Evolutionary conservation across 2,329 filamentous ascomycete genomes (phyloP).

Genomic region (Neonectria sp.): DNA sequence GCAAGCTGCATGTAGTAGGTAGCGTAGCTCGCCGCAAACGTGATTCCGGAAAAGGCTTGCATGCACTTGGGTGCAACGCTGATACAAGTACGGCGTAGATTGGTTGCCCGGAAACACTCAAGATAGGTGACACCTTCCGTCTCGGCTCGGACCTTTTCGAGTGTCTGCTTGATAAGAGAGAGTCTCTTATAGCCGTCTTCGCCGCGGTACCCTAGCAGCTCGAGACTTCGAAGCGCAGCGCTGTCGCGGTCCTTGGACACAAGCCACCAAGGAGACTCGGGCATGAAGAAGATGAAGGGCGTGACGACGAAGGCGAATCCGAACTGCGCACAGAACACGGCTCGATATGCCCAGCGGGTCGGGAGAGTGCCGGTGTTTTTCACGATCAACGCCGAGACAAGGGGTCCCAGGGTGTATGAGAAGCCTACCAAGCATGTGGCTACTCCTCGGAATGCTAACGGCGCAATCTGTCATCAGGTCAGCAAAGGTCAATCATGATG

Average conservation of each 20-base stretch:
- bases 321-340: slow-evolving; percentile 54
- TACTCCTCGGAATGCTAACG: slow-evolving; percentile 45
- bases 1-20: slow-evolving; percentile 62
- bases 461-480: neutral
- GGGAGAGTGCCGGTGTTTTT: slow-evolving; percentile 47
- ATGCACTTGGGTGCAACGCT: slow-evolving; percentile 54
- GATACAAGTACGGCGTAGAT: slow-evolving; percentile 58
- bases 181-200: slow-evolving; percentile 49
- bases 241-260: slow-evolving; percentile 44
- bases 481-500: too few species aligned
- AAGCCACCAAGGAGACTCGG: slow-evolving; percentile 61
- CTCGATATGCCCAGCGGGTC: slow-evolving; percentile 52
- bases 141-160: slow-evolving; percentile 53
- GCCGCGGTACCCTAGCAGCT: slow-evolving; percentile 11
- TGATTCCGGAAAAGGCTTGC: slow-evolving; percentile 53
- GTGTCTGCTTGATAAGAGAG: slow-evolving; percentile 48
- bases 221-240: too few species aligned
- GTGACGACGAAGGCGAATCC: slow-evolving; percentile 51
- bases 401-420: slow-evolving; percentile 51
- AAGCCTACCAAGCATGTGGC: slow-evolving; percentile 49
- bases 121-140: slow-evolving; percentile 55
- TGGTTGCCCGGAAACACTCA: slow-evolving; percentile 57
- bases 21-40: slow-evolving; percentile 54
- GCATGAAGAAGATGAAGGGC: slow-evolving; percentile 54
- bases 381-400: slow-evolving; percentile 51